Conservation (phyloP, 257 asterid genomes). For the Gentiana straminea region DNA sequence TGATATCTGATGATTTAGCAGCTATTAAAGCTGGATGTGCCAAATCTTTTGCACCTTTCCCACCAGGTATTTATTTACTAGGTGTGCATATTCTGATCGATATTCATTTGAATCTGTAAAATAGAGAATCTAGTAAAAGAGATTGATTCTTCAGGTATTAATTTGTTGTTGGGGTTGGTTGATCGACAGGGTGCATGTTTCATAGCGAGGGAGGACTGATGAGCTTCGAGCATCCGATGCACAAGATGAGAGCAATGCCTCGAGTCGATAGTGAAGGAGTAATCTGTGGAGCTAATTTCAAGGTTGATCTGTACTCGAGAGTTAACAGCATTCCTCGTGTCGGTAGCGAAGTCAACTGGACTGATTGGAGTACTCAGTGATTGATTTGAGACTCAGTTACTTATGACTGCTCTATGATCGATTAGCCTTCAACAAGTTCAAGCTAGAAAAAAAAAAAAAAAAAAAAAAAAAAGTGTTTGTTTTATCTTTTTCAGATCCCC, state of each 20-base stretch:
- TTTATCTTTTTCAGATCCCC: no score
- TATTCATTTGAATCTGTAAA: no score
- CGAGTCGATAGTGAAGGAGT: constrained; percentile 82
- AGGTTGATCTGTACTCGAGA: constrained; percentile 54
- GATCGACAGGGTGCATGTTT: constrained; percentile 51
- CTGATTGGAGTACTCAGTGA: constrained; percentile 28
- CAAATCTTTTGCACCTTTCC: constrained; percentile 80
- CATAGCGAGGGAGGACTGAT: constrained; percentile 70
- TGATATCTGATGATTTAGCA: constrained; percentile 62
- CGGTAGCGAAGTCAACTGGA: constrained; percentile 75
- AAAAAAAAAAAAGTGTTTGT: no score
- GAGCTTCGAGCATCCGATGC: constrained; percentile 90
- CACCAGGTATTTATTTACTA: constrained; percentile 34
- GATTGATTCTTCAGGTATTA: no score
- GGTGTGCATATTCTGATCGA: no score
- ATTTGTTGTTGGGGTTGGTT: not conserved
- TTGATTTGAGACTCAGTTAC: no score
- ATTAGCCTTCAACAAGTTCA: no score
- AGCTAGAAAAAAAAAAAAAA: no score
- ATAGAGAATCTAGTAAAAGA: no score
- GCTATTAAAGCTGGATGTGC: constrained; percentile 71
- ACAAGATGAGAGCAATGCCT: constrained; percentile 68
- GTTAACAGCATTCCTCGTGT: constrained; percentile 83
- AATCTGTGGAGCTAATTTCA: constrained; percentile 74
- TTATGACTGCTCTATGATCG: no score